A percentile compares a stretch with the other conserved stretches of the same genome.
Evolutionary conservation across 345 rosid species (phyloP).

Genomic region (Citrus maxima): DNA sequence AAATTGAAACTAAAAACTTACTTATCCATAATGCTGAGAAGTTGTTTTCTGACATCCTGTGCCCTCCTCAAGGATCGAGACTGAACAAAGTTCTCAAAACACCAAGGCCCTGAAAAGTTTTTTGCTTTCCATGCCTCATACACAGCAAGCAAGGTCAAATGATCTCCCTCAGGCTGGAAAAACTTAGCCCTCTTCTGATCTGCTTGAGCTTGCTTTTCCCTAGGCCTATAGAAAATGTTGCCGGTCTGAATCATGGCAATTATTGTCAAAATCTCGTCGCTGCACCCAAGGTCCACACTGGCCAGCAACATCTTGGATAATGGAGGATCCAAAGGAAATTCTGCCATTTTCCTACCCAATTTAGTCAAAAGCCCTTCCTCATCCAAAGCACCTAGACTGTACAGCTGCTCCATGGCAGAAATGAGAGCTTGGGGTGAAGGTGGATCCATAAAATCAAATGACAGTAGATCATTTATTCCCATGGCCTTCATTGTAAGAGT

Average conservation of each 20-base stretch:
- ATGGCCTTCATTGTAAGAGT: slow-evolving; percentile 83
- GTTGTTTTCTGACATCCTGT: slow-evolving; percentile 85
- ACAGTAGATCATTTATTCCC: slow-evolving; percentile 83
- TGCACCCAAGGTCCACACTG: slow-evolving; percentile 93
- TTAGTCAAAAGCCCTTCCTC: slow-evolving; percentile 91
- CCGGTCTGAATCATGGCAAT: slow-evolving; percentile 93
- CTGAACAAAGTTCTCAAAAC: slow-evolving; percentile 87
- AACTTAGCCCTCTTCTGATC: slow-evolving; percentile 92
- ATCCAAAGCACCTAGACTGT: slow-evolving; percentile 81
- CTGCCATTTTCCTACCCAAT: slow-evolving; percentile 94
- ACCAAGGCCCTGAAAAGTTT: slow-evolving; percentile 88
- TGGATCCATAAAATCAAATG: slow-evolving; percentile 76
- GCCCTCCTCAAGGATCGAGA: slow-evolving; percentile 77
- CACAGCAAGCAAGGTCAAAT: slow-evolving; percentile 86
- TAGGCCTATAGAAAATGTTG: slow-evolving; percentile 84
- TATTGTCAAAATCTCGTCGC: slow-evolving; percentile 87
- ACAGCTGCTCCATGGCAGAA: slow-evolving; percentile 91
- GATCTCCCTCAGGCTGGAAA: slow-evolving; percentile 92
- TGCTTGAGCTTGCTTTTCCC: slow-evolving; percentile 94
- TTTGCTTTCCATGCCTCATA: slow-evolving; percentile 95
- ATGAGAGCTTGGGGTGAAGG: slow-evolving; percentile 77
- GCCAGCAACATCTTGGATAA: slow-evolving; percentile 90
- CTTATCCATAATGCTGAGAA: slow-evolving; percentile 89
- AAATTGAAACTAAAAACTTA: slow-evolving; percentile 29
- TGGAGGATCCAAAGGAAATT: slow-evolving; percentile 92